phyloP scores from a whole-genome alignment of 768 basidiomycete species.

The Pleurotus eryngii region DNA sequence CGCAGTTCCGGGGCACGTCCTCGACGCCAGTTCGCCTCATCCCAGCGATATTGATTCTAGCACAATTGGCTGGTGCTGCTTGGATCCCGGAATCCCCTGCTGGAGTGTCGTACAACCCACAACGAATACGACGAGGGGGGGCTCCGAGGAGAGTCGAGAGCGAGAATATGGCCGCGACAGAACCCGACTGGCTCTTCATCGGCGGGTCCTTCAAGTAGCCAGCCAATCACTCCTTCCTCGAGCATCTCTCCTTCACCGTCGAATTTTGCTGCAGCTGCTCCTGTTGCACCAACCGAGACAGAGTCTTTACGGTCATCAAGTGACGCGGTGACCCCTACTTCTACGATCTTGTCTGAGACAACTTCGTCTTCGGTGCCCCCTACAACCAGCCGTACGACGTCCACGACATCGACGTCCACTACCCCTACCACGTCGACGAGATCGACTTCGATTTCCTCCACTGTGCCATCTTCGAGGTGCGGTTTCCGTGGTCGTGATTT shows the following conservation, averaged over 20 bases:
- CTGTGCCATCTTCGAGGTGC: not conserved
- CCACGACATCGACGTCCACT: not conserved
- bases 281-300: not conserved
- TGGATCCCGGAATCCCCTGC: too few species aligned
- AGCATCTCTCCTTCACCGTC: not conserved
- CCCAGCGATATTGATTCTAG: too few species aligned
- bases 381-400: too few species aligned
- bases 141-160: not conserved
- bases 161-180: constrained; percentile 1
- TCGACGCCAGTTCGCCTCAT: too few species aligned
- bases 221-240: not conserved
- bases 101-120: too few species aligned
- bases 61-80: too few species aligned
- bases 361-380: not conserved
- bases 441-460: not conserved
- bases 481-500: not conserved
- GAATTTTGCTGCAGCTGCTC: not conserved
- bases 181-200: not conserved
- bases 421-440: not conserved
- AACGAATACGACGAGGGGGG: not conserved
- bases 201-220: not conserved
- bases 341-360: constrained; percentile 1
- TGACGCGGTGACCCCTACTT: not conserved
- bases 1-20: too few species aligned
- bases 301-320: not conserved